Evolutionary conservation across 2,329 filamentous ascomycete species (phyloP).

Genomic region (Erysiphe pisi): DNA sequence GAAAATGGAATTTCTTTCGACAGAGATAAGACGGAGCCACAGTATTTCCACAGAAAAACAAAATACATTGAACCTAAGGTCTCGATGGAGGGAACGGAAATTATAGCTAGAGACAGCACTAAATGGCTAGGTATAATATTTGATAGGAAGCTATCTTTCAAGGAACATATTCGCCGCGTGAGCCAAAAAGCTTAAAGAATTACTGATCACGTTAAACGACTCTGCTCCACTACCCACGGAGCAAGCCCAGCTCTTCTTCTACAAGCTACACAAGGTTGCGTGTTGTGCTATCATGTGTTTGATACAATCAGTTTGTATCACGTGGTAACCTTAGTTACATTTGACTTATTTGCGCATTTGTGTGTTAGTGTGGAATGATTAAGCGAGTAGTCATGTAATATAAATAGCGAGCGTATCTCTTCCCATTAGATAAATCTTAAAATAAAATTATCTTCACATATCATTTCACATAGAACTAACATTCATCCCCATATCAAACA

Average conservation of each 20-base stretch:
- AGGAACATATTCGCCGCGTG: neutral
- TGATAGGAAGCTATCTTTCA: neutral
- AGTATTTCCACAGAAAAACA: conserved; percentile 26
- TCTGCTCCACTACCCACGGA: neutral
- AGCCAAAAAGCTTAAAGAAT: neutral
- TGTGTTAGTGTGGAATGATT: conserved; percentile 21
- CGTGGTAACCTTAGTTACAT: conserved; percentile 14
- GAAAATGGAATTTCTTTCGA: neutral
- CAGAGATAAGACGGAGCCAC: neutral
- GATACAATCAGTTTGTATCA: conserved; percentile 23
- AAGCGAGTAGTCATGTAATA: conserved; percentile 13
- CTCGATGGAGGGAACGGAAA: neutral
- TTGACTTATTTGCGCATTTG: conserved; percentile 12
- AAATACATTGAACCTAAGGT: neutral
- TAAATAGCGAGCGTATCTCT: conserved; percentile 9
- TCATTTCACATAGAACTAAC: neutral
- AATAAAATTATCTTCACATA: too few species aligned
- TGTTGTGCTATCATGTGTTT: conserved; percentile 10
- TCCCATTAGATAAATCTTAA: neutral
- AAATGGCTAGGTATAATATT: neutral
- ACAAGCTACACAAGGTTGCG: too few species aligned
- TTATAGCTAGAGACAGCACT: neutral
- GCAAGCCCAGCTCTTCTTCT: neutral
- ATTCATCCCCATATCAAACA: conserved; percentile 11
- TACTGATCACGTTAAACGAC: neutral